These are phyloP conservation scores for Cubamyces lactineus DNA, from an alignment of 768 basidiomycete genomes.

Conservation along the genomic window DNA sequence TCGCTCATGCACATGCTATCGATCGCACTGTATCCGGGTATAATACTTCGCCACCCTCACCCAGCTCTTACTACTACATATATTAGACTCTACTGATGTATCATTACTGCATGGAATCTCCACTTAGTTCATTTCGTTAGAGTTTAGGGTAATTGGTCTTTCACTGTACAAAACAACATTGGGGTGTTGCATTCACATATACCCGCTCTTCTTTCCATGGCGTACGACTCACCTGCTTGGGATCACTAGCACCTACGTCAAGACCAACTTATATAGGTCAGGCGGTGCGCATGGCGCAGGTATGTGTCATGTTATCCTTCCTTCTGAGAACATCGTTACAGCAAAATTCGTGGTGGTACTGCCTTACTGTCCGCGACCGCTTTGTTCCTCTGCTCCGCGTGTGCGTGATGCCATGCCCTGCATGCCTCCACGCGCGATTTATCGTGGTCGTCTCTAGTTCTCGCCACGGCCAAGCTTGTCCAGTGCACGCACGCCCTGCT, in stretches of 20 bases:
- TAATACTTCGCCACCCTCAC: constrained; percentile 13
- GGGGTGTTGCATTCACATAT: not conserved
- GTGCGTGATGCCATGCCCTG: constrained; percentile 6
- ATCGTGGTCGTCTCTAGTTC: constrained; percentile 21
- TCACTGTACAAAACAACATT: constrained; percentile 14
- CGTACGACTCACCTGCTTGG: too few relatives aligned
- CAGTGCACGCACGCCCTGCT: constrained; percentile 79
- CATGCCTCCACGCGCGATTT: not conserved
- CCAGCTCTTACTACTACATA: not conserved
- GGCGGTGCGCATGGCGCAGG: not conserved
- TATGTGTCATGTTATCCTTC: constrained; percentile 5
- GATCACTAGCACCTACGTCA: too few relatives aligned
- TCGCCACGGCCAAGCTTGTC: constrained; percentile 85
- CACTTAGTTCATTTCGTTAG: constrained; percentile 8
- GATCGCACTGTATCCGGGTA: constrained; percentile 11
- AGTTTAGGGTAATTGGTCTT: constrained; percentile 5
- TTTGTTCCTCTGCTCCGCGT: not conserved
- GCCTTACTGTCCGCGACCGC: constrained; percentile 9
- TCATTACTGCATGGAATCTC: constrained; percentile 14
- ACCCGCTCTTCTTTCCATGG: too few relatives aligned
- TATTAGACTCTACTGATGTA: constrained; percentile 18
- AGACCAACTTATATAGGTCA: too few relatives aligned
- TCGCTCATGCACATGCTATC: constrained; percentile 15
- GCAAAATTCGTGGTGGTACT: constrained; percentile 4
- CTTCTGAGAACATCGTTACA: constrained; percentile 17